Percentiles rank a stretch among this genome's conserved stretches.
These are phyloP conservation scores for Salix viminalis DNA, from an alignment of 345 rosid genomes.

Conservation along the genomic window DNA sequence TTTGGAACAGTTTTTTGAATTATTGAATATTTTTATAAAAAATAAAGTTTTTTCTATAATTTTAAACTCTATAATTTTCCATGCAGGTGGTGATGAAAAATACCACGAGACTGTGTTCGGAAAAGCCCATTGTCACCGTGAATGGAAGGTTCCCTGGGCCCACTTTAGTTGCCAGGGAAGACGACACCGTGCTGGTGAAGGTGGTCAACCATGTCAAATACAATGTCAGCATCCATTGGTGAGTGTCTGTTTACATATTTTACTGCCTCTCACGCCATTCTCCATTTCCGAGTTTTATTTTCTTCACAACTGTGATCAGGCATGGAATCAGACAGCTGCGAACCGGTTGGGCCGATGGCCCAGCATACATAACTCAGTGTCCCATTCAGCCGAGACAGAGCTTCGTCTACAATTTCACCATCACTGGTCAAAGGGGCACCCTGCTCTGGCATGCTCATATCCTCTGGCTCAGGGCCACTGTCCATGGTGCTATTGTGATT, in stretches of 20 bases:
- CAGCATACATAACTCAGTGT: conserved; percentile 87
- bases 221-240: conserved; percentile 87
- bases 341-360: conserved; percentile 95
- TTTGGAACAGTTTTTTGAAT: too few species aligned
- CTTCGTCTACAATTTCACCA: conserved; percentile 71
- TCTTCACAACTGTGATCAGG: conserved; percentile 32
- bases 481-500: conserved; percentile 73
- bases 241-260: neutral
- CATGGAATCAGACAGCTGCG: conserved; percentile 79
- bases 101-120: conserved; percentile 61
- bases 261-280: neutral
- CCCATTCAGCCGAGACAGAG: conserved; percentile 77
- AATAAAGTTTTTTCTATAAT: too few species aligned
- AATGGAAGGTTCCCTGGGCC: conserved; percentile 86
- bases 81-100: conserved; percentile 44
- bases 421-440: conserved; percentile 89
- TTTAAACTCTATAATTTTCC: neutral
- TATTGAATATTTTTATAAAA: too few species aligned
- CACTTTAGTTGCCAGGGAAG: conserved; percentile 82
- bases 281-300: neutral
- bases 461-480: conserved; percentile 87
- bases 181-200: conserved; percentile 68
- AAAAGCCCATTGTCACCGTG: conserved; percentile 76
- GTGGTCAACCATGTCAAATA: conserved; percentile 80
- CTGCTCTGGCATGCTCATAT: conserved; percentile 92